Evolutionary conservation across 371 early-diverging fungal species (phyloP), one percentile per base, ranked within the genome.

Genomic region (Rhizomucor pusillus): DNA sequence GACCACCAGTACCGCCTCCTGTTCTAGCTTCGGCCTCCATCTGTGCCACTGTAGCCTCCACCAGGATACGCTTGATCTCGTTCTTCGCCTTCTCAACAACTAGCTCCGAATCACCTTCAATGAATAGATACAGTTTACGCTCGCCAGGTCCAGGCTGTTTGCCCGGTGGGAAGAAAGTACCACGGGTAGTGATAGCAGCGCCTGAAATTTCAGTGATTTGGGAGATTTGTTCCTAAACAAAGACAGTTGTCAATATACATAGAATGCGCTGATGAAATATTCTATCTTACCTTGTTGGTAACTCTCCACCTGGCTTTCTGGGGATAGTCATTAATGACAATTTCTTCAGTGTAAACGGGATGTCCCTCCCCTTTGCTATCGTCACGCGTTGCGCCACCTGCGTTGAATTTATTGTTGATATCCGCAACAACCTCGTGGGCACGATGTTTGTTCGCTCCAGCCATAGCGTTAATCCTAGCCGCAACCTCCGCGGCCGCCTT

Each of bases 241-340:
- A 29, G 29, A 29, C 16, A 20, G 25, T 19, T 37, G 50, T 36
- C 34, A 20, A 47, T 20, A 58, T n/a, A 44, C n/a, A 34, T 44
- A 24, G 40, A 33, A 18, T 16, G 40, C 58, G 20, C 24, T 24
- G 1, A n/a, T 43, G 7, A 19, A 14, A 2, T 20, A 2, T 12
- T 35, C 18, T 13, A 18, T 14, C 59, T 71, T 80, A 86, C 87
- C 80, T 92, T 93, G 72, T 93, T 94, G 14, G 96, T 98, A 47
- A 96, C 97, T 63, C 85, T 85, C 91, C 94, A 92, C 54, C 98
- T 80, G n/a, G 98, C 97, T 68, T 91, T 91, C 63, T 93, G 92
- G 24, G 97, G 97, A 63, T 88, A 97, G 71, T 99, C 98, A 67
- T 99, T 99, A 69, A 99, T 96, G 58, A 90, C 90, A 63, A 99